Conservation (phyloP, 768 basidiomycete genomes). For the Tulasnella sp. region DNA sequence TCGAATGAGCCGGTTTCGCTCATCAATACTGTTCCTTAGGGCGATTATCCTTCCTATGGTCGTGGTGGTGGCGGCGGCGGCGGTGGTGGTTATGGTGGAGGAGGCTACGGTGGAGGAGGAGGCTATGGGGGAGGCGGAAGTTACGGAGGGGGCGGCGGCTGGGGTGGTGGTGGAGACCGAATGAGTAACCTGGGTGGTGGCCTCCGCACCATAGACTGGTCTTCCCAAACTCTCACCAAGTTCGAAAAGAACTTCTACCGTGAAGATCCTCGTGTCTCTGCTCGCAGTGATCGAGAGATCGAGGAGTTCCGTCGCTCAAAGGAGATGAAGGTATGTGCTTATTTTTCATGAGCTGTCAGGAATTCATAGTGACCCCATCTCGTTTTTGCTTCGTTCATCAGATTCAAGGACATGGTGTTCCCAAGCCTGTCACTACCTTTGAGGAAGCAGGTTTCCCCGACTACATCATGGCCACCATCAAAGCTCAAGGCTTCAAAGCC, state of each 20-base stretch:
- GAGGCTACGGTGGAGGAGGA: conserved; percentile 29
- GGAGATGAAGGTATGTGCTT: conserved; percentile 67
- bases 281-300: conserved; percentile 74
- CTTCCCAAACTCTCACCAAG: conserved; percentile 55
- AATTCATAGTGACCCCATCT: conserved; percentile 5
- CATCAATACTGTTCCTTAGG: not conserved
- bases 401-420: conserved; percentile 83
- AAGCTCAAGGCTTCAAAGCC: conserved; percentile 80
- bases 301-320: conserved; percentile 76
- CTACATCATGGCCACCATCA: conserved; percentile 89
- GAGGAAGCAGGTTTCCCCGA: conserved; percentile 96
- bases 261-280: conserved; percentile 77
- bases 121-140: conserved; percentile 39
- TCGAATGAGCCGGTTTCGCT: not conserved
- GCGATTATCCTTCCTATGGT: conserved; percentile 16
- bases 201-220: conserved; percentile 82
- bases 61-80: conserved; percentile 32
- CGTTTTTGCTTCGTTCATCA: conserved; percentile 29
- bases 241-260: conserved; percentile 99
- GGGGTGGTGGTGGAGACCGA: conserved; percentile 48
- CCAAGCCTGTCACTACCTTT: conserved; percentile 83
- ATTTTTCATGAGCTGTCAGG: not conserved
- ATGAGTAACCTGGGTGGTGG: conserved; percentile 78
- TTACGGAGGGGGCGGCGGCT: conserved; percentile 48
- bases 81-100: conserved; percentile 36